A percentile compares a stretch with the other conserved stretches of the same genome.
Evolutionary conservation across 768 basidiomycete genomes (phyloP).

Genomic region (Pholiota microspora): DNA sequence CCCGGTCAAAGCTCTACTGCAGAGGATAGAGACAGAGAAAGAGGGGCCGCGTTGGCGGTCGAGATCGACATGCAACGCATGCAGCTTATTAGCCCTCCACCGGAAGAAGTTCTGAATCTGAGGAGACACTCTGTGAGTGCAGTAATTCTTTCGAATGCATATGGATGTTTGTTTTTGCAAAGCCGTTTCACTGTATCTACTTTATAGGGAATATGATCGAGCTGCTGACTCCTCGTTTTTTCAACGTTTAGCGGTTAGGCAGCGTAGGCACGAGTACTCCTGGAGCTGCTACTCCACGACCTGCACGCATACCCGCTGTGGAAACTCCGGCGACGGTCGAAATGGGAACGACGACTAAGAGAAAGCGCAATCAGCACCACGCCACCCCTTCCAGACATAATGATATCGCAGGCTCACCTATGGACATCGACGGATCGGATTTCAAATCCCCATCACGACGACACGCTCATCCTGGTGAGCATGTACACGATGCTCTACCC

Average conservation of each 20-base stretch:
- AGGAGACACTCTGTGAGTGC: conserved; percentile 23
- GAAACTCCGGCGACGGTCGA: conserved; percentile 8
- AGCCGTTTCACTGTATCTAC: neutral
- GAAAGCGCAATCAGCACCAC: conserved; percentile 30
- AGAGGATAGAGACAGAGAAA: conserved; percentile 3
- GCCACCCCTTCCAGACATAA: neutral
- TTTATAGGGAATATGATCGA: neutral
- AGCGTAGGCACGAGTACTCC: neutral
- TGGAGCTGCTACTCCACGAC: conserved; percentile 3
- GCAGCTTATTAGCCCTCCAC: conserved; percentile 58
- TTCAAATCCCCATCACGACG: neutral
- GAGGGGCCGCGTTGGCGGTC: neutral
- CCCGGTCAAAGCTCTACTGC: too few species aligned
- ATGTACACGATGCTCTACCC: neutral
- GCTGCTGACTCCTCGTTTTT: neutral
- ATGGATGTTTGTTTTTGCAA: too few species aligned
- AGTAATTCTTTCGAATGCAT: conserved; percentile 8
- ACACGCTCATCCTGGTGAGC: neutral
- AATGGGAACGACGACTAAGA: conserved; percentile 25
- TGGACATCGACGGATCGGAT: neutral
- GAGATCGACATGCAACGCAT: conserved; percentile 24
- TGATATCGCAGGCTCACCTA: neutral
- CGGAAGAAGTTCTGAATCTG: conserved; percentile 49
- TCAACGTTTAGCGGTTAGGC: neutral
- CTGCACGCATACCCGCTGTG: neutral